Evolutionary conservation across 176 grass and related monocot genomes (phyloP).

Genomic region (Olyra latifolia): DNA sequence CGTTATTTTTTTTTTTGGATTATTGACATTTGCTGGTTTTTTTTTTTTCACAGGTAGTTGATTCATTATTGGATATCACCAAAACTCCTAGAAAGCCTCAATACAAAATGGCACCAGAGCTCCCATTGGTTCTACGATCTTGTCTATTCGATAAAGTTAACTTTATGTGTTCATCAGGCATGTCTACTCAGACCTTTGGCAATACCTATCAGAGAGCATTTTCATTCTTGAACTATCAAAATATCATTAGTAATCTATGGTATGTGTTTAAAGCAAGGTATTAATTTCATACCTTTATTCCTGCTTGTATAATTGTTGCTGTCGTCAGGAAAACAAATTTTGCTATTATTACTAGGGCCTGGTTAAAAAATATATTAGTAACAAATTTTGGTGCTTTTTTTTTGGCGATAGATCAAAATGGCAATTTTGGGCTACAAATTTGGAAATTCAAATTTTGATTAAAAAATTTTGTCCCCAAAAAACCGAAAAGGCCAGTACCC

Average conservation of each 20-base stretch:
- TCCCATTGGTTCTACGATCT: conserved; percentile 71
- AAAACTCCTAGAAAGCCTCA: conserved; percentile 85
- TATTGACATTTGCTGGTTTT: conserved; percentile 16
- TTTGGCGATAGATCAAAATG: no score
- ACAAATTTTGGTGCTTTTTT: no score
- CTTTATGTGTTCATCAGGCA: conserved; percentile 90
- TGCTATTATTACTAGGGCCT: no score
- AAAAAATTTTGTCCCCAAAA: no score
- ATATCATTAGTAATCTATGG: neutral
- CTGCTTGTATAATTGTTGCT: neutral
- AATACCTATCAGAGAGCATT: neutral
- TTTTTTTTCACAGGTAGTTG: conserved; percentile 66
- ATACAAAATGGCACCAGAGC: conserved; percentile 86
- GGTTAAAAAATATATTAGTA: no score
- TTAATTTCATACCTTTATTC: neutral
- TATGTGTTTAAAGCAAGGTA: neutral
- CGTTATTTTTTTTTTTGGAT: conserved; percentile 26
- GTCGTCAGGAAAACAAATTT: no score
- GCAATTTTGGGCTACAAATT: no score
- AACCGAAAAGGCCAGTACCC: no score
- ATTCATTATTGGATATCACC: conserved; percentile 73
- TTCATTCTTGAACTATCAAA: neutral
- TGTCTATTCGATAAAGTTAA: conserved; percentile 71
- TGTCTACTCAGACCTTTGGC: conserved; percentile 7
- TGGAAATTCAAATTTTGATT: no score